phyloP scores from a whole-genome alignment of 2,329 filamentous ascomycete species.

The Neonectria ditissima region DNA sequence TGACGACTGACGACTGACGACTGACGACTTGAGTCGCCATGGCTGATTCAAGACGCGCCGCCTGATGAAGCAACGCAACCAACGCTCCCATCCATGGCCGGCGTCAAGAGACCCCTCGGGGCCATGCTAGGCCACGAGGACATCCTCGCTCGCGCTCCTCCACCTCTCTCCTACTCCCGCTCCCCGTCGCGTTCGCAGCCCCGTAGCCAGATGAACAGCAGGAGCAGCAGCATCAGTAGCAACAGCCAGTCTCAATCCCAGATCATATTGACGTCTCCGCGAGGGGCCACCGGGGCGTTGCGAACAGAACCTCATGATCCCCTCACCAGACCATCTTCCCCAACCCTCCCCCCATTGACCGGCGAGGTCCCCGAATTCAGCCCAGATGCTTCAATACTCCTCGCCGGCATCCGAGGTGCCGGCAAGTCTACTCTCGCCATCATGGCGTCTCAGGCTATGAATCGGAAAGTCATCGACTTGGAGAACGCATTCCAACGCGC shows the following conservation, averaged over 20 bases:
- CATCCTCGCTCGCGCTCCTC: slow-evolving; percentile 29
- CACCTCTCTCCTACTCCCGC: slow-evolving; percentile 16
- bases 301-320: slow-evolving; percentile 36
- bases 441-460: slow-evolving; percentile 78
- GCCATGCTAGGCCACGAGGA: slow-evolving; percentile 49
- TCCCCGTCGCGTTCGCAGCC: slow-evolving; percentile 29
- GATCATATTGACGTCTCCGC: slow-evolving; percentile 17
- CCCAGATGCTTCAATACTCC: slow-evolving; percentile 75
- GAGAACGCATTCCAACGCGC: slow-evolving; percentile 75
- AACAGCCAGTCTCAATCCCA: slow-evolving; percentile 32
- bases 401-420: slow-evolving; percentile 78
- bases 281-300: slow-evolving; percentile 21
- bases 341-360: slow-evolving; percentile 40
- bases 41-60: slow-evolving; percentile 27
- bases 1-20: not conserved
- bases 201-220: slow-evolving; percentile 31
- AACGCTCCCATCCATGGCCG: slow-evolving; percentile 46
- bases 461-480: slow-evolving; percentile 75
- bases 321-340: slow-evolving; percentile 43
- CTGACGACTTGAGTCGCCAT: slow-evolving; percentile 24
- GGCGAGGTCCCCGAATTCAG: slow-evolving; percentile 58
- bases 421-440: slow-evolving; percentile 82
- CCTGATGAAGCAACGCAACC: slow-evolving; percentile 40
- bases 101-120: slow-evolving; percentile 56
- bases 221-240: slow-evolving; percentile 33